Base-by-base conservation (phyloP, 345 rosid species). In the Citrus unshiu region DNA sequence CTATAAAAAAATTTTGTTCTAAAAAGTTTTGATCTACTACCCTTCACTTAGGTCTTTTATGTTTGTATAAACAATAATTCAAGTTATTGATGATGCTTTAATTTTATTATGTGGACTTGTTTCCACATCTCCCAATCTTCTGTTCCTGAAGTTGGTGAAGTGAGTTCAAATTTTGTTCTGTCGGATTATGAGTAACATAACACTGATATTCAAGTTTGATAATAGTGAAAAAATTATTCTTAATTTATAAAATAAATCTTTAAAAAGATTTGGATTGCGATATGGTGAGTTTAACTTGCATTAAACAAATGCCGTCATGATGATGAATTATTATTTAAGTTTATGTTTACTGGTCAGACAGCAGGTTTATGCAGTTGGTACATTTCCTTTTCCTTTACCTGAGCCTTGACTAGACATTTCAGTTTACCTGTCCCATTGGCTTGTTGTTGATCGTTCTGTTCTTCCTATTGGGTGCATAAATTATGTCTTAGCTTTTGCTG, bases 141-240 rank as follows among this genome's bases (percentile, higher is more conserved):
- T 21, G 61, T 30, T 75, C 70, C 78, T 30, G 40, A 3, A 61
- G 37, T 75, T 63, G n/a, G 10, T 21, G 60, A 75, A 75, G 21
- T 29, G 70, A 24, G 60, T 63, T 63, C 19, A 29, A 43, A 13
- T 3, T 63, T 21, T n/a, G 10, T 63, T 43, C 9, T 75, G 78
- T 75, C 70, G 43, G 78, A 19, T 75, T 64, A 18, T 40, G 29
- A 75, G 78, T 19, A 63, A 63, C 78, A 75, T 6, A 62, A 59
- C 25, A 74, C 18, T 74, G 68, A 61, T 60, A 58, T 37, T 7
- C 14, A 21, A 37, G 2, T 25, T 27, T 73, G 1, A 25, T 24
- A 16, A 22, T 16, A 7, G 5, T 7, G 30, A 61, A 40, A 40
- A 61, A 60, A 24, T 5, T 27, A 74, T 62, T 74, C 32, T 34